A percentile compares a stretch with the other conserved stretches of the same genome.
These are phyloP conservation scores for Boletellus ananiceps DNA, from an alignment of 768 basidiomycete genomes.

Conservation along the genomic window DNA sequence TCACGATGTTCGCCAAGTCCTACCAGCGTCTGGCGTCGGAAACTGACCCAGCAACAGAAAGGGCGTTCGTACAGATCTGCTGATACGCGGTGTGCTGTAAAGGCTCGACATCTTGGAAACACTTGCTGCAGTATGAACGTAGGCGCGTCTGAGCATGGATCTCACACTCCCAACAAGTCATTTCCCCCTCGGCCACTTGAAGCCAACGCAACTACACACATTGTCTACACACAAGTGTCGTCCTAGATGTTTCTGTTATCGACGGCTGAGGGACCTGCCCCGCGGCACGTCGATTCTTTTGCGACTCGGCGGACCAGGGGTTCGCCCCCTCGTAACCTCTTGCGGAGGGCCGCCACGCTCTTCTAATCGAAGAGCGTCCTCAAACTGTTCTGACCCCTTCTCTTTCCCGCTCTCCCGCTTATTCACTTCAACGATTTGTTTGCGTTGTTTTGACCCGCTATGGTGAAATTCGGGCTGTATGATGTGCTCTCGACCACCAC, in stretches of 20 bases:
- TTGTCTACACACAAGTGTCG: not conserved
- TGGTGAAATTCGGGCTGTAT: conserved; percentile 4
- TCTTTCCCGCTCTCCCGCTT: conserved; percentile 16
- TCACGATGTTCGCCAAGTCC: conserved; percentile 70
- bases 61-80: conserved; percentile 15
- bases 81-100: conserved; percentile 18
- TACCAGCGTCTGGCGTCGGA: conserved; percentile 29
- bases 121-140: conserved; percentile 1
- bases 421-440: conserved; percentile 3
- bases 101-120: conserved; percentile 13
- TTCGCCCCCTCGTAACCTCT: conserved; percentile 20
- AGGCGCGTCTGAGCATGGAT: no score
- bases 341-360: conserved; percentile 10
- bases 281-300: conserved; percentile 15
- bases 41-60: conserved; percentile 3
- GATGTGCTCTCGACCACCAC: conserved; percentile 3
- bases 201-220: conserved; percentile 2
- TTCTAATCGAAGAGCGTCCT: conserved; percentile 8
- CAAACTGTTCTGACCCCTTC: conserved; percentile 4
- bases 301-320: conserved; percentile 23
- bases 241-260: conserved; percentile 16
- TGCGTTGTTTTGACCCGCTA: conserved; percentile 5
- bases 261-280: conserved; percentile 20
- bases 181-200: not conserved
- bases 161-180: not conserved